phyloP scores from a whole-genome alignment of 2,329 filamentous ascomycete genomes.

The Penicillium brasilianum region DNA sequence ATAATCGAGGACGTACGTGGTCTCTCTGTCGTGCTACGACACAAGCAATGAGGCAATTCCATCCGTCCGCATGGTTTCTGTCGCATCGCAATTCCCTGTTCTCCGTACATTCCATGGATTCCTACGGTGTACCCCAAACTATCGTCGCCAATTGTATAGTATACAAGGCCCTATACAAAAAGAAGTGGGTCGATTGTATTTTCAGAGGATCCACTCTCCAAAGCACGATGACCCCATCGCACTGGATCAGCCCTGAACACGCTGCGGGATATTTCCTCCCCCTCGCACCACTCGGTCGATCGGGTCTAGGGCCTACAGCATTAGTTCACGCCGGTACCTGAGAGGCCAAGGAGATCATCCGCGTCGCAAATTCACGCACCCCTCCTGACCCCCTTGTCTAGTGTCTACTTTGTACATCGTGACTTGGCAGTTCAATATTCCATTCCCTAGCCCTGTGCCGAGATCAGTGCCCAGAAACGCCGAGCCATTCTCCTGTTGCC shows the following conservation, averaged over 20 bases:
- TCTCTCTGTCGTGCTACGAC: conserved; percentile 10
- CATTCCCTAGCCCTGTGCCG: conserved; percentile 2
- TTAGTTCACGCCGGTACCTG: conserved; percentile 24
- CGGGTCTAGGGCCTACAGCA: conserved; percentile 22
- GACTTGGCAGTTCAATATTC: not conserved
- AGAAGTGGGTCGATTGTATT: conserved; percentile 5
- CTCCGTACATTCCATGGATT: not conserved
- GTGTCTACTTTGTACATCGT: not conserved
- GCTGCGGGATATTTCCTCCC: conserved; percentile 26
- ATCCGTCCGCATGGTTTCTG: conserved; percentile 10
- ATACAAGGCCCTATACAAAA: conserved; percentile 1
- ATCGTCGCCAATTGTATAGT: not conserved
- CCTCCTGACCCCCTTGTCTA: not conserved
- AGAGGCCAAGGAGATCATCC: conserved; percentile 15
- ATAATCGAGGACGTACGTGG: conserved; percentile 1
- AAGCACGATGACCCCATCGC: conserved; percentile 27
- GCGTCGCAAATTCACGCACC: conserved; percentile 22
- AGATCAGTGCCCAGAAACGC: conserved; percentile 21
- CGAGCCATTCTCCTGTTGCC: conserved; percentile 6
- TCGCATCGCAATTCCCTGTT: not conserved
- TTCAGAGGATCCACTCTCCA: conserved; percentile 17
- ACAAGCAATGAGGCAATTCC: conserved; percentile 17
- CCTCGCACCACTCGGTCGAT: conserved; percentile 18
- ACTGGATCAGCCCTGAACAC: conserved; percentile 3
- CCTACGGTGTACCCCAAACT: not conserved